phyloP scores from a whole-genome alignment of 331 rosid species.

The Malus hybrid region DNA sequence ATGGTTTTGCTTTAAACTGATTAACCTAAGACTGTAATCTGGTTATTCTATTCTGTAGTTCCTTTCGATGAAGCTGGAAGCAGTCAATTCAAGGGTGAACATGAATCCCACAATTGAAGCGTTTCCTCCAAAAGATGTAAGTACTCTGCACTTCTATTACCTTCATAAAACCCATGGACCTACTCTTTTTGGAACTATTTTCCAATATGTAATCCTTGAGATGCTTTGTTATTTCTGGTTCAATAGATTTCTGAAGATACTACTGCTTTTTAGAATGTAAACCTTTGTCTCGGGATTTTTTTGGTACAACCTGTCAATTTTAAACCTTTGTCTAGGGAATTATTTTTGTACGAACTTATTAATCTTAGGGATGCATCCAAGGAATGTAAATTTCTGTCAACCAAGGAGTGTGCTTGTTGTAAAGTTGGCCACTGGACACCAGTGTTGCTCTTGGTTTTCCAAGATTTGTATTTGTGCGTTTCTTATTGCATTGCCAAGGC shows the following conservation, averaged over 20 bases:
- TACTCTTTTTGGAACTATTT: not conserved
- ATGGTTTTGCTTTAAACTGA: not conserved
- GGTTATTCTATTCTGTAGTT: slow-evolving; percentile 44
- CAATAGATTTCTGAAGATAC: not conserved
- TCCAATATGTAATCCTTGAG: not conserved
- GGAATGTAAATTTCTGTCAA: not conserved
- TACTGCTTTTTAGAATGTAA: not conserved
- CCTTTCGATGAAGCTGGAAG: slow-evolving; percentile 89
- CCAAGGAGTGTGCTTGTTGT: not conserved
- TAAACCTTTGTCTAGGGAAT: not conserved
- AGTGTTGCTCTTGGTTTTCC: not conserved
- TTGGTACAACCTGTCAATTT: not conserved
- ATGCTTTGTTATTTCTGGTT: not conserved
- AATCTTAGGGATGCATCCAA: not conserved
- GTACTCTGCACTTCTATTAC: slow-evolving; percentile 11
- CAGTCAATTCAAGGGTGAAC: slow-evolving; percentile 65
- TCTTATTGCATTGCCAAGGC: not conserved
- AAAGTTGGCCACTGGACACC: not conserved
- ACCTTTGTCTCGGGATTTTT: not conserved
- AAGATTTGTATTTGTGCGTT: not conserved
- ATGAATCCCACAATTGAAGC: slow-evolving; percentile 38
- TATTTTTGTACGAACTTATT: not conserved
- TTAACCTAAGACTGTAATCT: slow-evolving; percentile 12
- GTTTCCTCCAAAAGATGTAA: slow-evolving; percentile 70
- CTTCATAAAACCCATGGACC: not conserved